Evolutionary conservation across 805 yeast species (phyloP), one percentile per base, ranked within the genome.

Genomic region (Candida peoriensis): DNA sequence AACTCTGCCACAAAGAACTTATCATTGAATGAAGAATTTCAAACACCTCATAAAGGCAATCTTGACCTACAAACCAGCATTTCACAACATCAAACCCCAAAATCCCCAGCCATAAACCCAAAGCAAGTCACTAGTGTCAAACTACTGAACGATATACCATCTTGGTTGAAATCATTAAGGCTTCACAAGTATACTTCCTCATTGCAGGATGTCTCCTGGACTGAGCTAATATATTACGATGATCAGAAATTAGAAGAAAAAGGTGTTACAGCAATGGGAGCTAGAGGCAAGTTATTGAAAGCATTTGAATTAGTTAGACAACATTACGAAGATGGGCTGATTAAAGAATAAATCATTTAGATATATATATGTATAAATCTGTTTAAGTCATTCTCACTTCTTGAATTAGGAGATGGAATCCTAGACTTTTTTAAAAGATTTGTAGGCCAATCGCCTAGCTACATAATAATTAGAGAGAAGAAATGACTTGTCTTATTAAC

Each of bases 241-340:
- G 96, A 90, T 55, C 71, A 62, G 5, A 74, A 77, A 38, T 68
- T 93, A 50, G 87, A 81, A 45, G 70, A 68, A 4, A 69, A 78
- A 38, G 99, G 99, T 6, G 96, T 93, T 26, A 74, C 78, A 46
- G 97, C 98, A 0, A 69, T 93, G 46, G 99, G 99, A 6, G 99
- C 99, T 1, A 70, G 99, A 44, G 75, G 97, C 38, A 93, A 93
- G 63, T 72, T 93, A 57, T 64, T 93, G 50, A 93, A 93, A 64
- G 94, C 95, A 24, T 93, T 93, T 64, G 84, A 78, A 41, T 81
- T 79, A 37, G 95, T 90, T 29, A 77, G 76, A 51, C 81, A 72
- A 24, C 67, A 69, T 30, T 68, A 68, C 46, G 72, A 65, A 39
- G 58, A 53, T 6, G 65, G 67, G 6, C 36, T 53, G 25, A 60